Evolutionary conservation across 352 stramenopile genomes (phyloP), one percentile per base, ranked within the genome.

Genomic region (Globisporangium polare): DNA sequence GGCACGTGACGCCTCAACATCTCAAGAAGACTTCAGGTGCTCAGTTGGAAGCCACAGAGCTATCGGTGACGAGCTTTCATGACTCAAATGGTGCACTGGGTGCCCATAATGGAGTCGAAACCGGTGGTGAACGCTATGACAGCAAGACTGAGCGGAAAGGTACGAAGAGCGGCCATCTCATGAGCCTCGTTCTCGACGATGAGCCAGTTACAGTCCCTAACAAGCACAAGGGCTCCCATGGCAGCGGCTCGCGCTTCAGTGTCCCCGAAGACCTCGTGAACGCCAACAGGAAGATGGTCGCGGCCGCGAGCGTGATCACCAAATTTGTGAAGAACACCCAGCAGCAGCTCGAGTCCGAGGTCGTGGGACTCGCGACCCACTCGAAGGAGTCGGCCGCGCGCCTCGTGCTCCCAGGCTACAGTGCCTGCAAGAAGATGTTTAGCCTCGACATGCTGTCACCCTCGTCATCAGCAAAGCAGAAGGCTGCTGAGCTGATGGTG

Each of bases 311-410:
- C 7, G 63, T 75, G 33, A 42, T 81, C n/a, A 45, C 71, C 4
- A 71, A 72, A 20, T 78, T 73, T 33, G 73, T 81, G 29, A 78
- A 77, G 53, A 66, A 53, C 22, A 81, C 72, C 55, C 65, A 74
- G 9, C 73, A 77, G 27, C 53, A 57, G 39, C 49, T 82, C 54
- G 74, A 75, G 46, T 74, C 71, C 5, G 74, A 82, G 20, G 68
- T 82, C 42, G 68, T 55, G 2, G 71, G 64, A 3, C 35, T 81
- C 7, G 70, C 73, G 18, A 54, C 46, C 5, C 74, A 82, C 31
- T 76, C 68, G 1, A 78, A 77, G 31, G 71, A 75, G 53, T 79
- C 74, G 20, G 74, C 71, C 3, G 65, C 71, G 3, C 65, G 69
- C 1, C 62, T 82, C 24, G 58, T 73, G 13, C 54, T 75, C n/a